Conservation (phyloP, 2,329 filamentous ascomycete genomes). For the Claviceps africana region DNA sequence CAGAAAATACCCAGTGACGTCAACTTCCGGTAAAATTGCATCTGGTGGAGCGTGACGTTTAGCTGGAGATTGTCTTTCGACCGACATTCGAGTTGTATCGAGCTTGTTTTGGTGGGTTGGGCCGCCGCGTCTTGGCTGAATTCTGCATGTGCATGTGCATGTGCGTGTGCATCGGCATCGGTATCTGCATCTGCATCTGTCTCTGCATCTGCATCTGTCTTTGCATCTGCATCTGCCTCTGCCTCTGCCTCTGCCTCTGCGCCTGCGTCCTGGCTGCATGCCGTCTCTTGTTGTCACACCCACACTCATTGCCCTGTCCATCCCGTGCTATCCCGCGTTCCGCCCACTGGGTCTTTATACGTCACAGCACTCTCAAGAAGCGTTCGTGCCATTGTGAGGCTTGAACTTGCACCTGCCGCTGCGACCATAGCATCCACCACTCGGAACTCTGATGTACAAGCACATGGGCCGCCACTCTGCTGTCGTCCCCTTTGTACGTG, state of each 20-base stretch:
- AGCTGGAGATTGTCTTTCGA: not conserved
- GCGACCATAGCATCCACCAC: not conserved
- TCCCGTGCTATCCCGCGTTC: constrained; percentile 2
- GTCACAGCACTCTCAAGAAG: constrained; percentile 5
- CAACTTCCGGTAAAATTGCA: not conserved
- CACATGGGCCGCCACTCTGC: not conserved
- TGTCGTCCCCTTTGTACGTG: not conserved
- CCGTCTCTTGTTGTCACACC: not conserved
- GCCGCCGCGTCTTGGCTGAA: not conserved
- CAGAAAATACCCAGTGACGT: not conserved
- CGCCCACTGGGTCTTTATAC: constrained; percentile 2
- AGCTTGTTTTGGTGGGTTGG: not conserved
- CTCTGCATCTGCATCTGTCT: not conserved
- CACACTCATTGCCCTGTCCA: not conserved
- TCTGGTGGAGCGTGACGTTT: not conserved
- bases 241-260: not conserved
- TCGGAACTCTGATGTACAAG: not conserved
- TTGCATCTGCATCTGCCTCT: not conserved
- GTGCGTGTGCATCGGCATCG: not conserved
- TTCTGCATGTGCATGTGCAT: not conserved
- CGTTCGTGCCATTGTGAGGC: not conserved
- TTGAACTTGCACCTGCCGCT: not conserved
- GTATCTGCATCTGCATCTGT: not conserved
- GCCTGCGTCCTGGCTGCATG: not conserved
- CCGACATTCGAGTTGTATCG: not conserved